Base-by-base conservation (phyloP, 768 basidiomycete species). In the Auricularia cornea region DNA sequence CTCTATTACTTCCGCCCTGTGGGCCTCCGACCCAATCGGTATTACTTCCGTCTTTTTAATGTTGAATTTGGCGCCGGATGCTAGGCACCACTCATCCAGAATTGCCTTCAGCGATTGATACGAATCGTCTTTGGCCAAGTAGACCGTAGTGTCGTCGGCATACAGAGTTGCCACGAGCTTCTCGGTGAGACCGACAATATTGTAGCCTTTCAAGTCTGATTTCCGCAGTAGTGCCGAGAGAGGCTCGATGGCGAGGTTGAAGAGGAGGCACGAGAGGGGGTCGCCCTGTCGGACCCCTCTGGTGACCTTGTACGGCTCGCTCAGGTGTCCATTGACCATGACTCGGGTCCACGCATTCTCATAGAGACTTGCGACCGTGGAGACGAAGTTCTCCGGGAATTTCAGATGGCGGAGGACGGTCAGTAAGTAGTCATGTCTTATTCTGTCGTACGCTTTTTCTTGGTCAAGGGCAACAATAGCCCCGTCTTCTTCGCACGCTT, bases 1-100 rank as follows among this genome's bases (percentile, higher is more conserved):
- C 35, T 35, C 35, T 35, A 35, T 35, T 35, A 35, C 10, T 35
- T 35, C 35, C 35, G 35, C 35, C 8, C 35, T 8, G 35, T 35
- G 14, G 8, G 8, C 35, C 14, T 8, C 10, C 2, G 61, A 40
- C 0, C 79, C 77, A 0, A 79, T 66, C 0, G 76, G 78, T 1
- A 80, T 69, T 0, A 79, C 65, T 38, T 75, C 72, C 0, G 79
- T 81, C 65, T 83, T 83, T 0, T 60, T 54, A 0, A 67, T 63
- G 59, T 81, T 82, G 65, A 81, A 82, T 38, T 74, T 76, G 0
- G 79, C 80, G 0, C 72, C 67, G 10, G 76, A 76, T 4, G 73
- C 77, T 0, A n/a, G 23, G 63, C 78, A 82, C 81, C 81, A 83
- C 0, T 41, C 41, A 0, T 71, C 29, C 0, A 81, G 76, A 1